A percentile compares a stretch with the other conserved stretches of the same genome.
Conservation (phyloP, 192 early-diverging fungal genomes). For the Coemansia umbellata region DNA sequence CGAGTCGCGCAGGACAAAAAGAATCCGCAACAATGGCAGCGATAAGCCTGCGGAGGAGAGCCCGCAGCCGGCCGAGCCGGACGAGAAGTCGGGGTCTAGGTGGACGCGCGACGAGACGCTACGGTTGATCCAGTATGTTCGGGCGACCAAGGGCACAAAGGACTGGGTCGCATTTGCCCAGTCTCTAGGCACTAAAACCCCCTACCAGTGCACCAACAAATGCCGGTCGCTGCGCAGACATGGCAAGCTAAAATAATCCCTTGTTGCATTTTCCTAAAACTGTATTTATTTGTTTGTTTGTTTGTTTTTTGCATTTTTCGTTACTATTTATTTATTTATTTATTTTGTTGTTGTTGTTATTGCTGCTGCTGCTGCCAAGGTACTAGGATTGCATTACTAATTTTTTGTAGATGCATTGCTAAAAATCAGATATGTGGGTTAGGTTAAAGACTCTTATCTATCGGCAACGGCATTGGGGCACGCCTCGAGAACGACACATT, state of each 20-base stretch:
- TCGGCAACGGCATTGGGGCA: too few relatives aligned
- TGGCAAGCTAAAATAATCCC: neutral
- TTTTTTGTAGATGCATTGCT: too few relatives aligned
- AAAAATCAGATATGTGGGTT: too few relatives aligned
- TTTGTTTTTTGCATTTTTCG: neutral
- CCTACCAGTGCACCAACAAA: slow-evolving; percentile 34
- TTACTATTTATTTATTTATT: neutral
- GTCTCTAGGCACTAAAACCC: slow-evolving; percentile 25
- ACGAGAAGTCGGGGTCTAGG: too few relatives aligned
- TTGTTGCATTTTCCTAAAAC: too few relatives aligned
- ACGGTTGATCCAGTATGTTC: slow-evolving; percentile 17
- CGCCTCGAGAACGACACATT: too few relatives aligned
- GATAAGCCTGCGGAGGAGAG: neutral
- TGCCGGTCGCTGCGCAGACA: slow-evolving; percentile 29
- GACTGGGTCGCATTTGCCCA: slow-evolving; percentile 34
- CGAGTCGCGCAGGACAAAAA: slow-evolving; percentile 6
- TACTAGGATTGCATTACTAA: too few relatives aligned
- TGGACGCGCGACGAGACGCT: slow-evolving; percentile 26
- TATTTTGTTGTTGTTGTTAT: neutral
- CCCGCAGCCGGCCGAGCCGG: neutral
- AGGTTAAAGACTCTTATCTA: too few relatives aligned
- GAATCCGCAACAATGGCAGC: neutral
- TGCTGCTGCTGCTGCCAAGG: too few relatives aligned
- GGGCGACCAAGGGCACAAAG: neutral
- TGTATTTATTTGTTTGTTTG: too few relatives aligned